Conservation (phyloP, 371 early-diverging fungal species). For the Rhizopus stolonifer region DNA sequence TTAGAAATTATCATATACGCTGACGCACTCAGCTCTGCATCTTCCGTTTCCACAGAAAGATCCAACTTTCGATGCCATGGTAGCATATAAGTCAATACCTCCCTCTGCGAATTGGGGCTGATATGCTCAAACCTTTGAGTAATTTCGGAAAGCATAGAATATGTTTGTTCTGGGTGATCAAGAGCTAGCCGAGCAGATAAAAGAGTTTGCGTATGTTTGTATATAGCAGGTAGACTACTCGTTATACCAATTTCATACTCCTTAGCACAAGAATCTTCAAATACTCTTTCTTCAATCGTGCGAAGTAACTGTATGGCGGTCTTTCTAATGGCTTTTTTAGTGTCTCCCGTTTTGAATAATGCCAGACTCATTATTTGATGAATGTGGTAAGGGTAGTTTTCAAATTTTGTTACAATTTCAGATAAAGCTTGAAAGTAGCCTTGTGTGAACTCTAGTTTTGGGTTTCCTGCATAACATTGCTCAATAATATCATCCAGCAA, state of each 20-base stretch:
- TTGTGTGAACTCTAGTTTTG: constrained; percentile 59
- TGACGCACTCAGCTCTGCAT: constrained; percentile 53
- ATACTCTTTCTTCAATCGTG: constrained; percentile 69
- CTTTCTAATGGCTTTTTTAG: constrained; percentile 71
- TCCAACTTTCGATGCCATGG: constrained; percentile 89
- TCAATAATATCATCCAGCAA: constrained; percentile 66
- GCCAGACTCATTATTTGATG: constrained; percentile 75
- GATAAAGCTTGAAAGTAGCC: constrained; percentile 78
- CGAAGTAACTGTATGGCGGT: constrained; percentile 77
- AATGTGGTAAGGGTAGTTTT: constrained; percentile 60
- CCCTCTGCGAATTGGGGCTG: constrained; percentile 57
- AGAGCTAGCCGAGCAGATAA: constrained; percentile 71
- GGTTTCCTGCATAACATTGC: constrained; percentile 75
- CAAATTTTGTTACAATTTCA: constrained; percentile 59
- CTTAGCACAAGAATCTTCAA: constrained; percentile 62
- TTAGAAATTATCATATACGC: constrained; percentile 76
- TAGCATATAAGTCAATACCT: constrained; percentile 71
- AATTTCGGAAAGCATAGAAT: constrained; percentile 76
- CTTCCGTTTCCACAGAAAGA: constrained; percentile 50
- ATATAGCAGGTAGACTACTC: constrained; percentile 79
- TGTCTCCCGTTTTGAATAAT: constrained; percentile 80
- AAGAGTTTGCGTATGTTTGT: constrained; percentile 74
- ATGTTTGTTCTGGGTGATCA: constrained; percentile 68
- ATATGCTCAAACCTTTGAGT: constrained; percentile 76
- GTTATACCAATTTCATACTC: constrained; percentile 74